phyloP scores from a whole-genome alignment of 352 stramenopile genomes.

The Pythium phragmitis region DNA sequence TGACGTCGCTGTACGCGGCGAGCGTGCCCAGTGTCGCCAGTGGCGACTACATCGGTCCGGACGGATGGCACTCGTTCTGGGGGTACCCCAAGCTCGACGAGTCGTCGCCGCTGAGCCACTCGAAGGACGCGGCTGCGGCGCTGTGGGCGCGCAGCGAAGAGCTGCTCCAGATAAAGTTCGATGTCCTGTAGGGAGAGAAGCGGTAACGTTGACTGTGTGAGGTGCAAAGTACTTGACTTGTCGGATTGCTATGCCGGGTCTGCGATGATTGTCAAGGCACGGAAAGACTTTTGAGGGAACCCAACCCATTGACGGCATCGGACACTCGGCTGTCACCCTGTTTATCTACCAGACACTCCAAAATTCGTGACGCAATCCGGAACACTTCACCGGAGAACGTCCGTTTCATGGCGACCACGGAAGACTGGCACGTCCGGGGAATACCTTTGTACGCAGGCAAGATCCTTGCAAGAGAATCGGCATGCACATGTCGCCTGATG shows the following conservation, averaged over 20 bases:
- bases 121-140: slow-evolving; percentile 6
- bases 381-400: too few relatives aligned
- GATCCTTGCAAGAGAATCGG: slow-evolving; percentile 22
- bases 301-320: not conserved
- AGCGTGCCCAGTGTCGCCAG: slow-evolving; percentile 38
- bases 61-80: slow-evolving; percentile 38
- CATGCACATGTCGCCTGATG: slow-evolving; percentile 9
- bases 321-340: not conserved
- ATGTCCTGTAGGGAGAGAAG: not conserved
- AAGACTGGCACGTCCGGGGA: slow-evolving; percentile 23
- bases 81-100: slow-evolving; percentile 47
- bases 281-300: not conserved
- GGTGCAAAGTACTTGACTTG: too few relatives aligned
- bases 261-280: too few relatives aligned
- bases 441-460: slow-evolving; percentile 48
- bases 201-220: too few relatives aligned
- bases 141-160: slow-evolving; percentile 29
- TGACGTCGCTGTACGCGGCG: slow-evolving; percentile 58
- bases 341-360: not conserved
- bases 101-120: slow-evolving; percentile 32
- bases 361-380: too few relatives aligned
- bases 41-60: slow-evolving; percentile 53
- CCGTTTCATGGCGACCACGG: not conserved
- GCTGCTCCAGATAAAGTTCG: slow-evolving; percentile 18
- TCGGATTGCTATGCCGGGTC: too few relatives aligned